phyloP scores from a whole-genome alignment of 2,329 filamentous ascomycete genomes.

The Talaromyces amestolkiae region DNA sequence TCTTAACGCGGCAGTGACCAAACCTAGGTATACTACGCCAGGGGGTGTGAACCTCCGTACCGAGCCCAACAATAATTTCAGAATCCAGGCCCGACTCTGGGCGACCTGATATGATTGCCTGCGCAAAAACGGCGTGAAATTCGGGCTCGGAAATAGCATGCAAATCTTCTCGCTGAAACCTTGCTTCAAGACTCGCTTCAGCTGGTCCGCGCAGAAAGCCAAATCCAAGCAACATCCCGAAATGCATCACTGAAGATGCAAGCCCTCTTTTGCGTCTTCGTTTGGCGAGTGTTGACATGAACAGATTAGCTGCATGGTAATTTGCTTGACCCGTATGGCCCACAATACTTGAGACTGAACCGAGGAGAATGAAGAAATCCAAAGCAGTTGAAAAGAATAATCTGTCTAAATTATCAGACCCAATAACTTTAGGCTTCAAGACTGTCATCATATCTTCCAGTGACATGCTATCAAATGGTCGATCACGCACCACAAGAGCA shows the following conservation, averaged over 20 bases:
- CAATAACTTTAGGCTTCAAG: conserved; percentile 41
- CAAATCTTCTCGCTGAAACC: conserved; percentile 3
- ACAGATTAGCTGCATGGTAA: conserved; percentile 26
- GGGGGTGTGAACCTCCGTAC: not conserved
- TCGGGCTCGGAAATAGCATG: conserved; percentile 46
- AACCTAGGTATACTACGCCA: not conserved
- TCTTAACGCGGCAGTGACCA: conserved; percentile 1
- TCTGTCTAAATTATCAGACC: conserved; percentile 27
- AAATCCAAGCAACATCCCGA: conserved; percentile 30
- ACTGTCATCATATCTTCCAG: conserved; percentile 30
- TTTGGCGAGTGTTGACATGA: conserved; percentile 23
- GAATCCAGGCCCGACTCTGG: conserved; percentile 23
- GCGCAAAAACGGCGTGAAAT: conserved; percentile 53
- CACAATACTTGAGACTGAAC: conserved; percentile 28
- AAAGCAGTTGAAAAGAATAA: conserved; percentile 26
- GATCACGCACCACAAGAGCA: conserved; percentile 39
- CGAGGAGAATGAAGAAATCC: conserved; percentile 42
- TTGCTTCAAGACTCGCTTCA: conserved; percentile 5
- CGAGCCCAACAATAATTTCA: conserved; percentile 23
- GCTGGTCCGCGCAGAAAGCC: conserved; percentile 25
- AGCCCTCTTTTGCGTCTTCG: conserved; percentile 19
- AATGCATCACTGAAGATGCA: conserved; percentile 26
- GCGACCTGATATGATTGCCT: conserved; percentile 48
- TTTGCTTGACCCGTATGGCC: conserved; percentile 42
- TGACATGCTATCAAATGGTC: conserved; percentile 33